Evolutionary conservation across 2,329 filamentous ascomycete species (phyloP), one percentile per base, ranked within the genome.

Genomic region (Cadophora malorum): DNA sequence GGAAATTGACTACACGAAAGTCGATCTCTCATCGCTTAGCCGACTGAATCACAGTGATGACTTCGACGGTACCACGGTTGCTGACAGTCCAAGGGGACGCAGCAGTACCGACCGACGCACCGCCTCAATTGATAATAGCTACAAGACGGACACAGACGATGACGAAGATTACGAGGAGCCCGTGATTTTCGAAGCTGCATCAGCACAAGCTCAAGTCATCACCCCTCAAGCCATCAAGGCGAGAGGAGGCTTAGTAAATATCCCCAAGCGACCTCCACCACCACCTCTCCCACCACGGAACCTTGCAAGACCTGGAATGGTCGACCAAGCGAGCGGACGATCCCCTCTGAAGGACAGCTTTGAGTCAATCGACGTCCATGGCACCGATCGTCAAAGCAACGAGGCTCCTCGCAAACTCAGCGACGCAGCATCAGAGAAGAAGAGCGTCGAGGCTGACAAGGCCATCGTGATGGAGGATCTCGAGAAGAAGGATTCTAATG

Each of bases 231-330:
- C 72, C 8, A 73, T 78, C 45, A 78, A 76, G 31, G 90, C 88
- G 49, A 91, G 92, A 76, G 92, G 93, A 28, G 90, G 91, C 62
- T 83, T 97, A 62, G 92, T 97, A 33, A 94, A 88, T 56, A 97
- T 97, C 67, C 89, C 92, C 14, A 96, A 95, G 80, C 87, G 93
- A 45, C 80, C 90, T 0, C 88, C 93, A 0, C 94, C 94, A 1
- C 89, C 91, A 9, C 85, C 76, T 23, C 60, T 97, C 14, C 94
- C 94, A 0, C 85, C 88, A 3, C 85, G 94, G 59, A 97, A 91
- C 76, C 91, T 93, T 0, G 89, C 89, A 10, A 70, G 77, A 70
- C 59, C 62, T 9, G 67, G 64, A 49, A 78, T 75, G 67, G 67
- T 75, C 33, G 74, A 75, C 49, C 69, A 76, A 52, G 70, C 64